Conservation (phyloP, 1,284 basidiomycete species). For the Cutaneotrichosporon cyanovorans region DNA sequence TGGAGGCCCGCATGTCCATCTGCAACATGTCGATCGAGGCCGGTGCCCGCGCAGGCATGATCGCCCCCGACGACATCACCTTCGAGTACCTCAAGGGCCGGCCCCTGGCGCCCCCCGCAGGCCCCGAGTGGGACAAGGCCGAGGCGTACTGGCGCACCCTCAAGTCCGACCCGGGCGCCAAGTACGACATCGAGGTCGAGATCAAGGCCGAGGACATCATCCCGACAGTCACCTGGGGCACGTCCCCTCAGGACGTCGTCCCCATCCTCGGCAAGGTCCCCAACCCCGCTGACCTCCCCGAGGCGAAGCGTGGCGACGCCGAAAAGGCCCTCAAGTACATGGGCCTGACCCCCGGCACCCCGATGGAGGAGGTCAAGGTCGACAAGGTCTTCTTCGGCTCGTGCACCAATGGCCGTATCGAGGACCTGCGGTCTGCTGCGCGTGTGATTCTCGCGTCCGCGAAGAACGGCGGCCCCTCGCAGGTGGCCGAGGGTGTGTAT, state of each 20-base stretch:
- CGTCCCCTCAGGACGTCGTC: conserved; percentile 86
- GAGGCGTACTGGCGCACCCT: conserved; percentile 83
- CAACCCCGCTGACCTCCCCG: conserved; percentile 63
- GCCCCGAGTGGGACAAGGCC: conserved; percentile 82
- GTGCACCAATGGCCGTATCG: conserved; percentile 94
- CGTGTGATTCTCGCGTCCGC: conserved; percentile 58
- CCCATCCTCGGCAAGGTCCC: conserved; percentile 81
- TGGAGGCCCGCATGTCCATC: conserved; percentile 94
- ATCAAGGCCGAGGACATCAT: conserved; percentile 83
- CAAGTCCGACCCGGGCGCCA: conserved; percentile 75
- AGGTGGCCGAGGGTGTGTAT: conserved; percentile 68
- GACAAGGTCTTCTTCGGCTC: conserved; percentile 97
- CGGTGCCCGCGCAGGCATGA: conserved; percentile 90
- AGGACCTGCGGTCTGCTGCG: conserved; percentile 86
- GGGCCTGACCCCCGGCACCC: conserved; percentile 75
- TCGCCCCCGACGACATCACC: conserved; percentile 86
- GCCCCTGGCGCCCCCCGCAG: conserved; percentile 67
- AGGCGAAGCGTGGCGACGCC: conserved; percentile 64
- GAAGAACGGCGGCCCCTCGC: conserved; percentile 46
- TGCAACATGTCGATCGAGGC: conserved; percentile 99
- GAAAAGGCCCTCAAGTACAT: conserved; percentile 83
- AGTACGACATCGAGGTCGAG: conserved; percentile 81
- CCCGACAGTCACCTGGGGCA: conserved; percentile 94
- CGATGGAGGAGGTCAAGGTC: conserved; percentile 73
- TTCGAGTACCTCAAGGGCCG: conserved; percentile 79